A percentile compares a stretch with the other conserved stretches of the same genome.
Evolutionary conservation across 169 alveolate genomes (phyloP).

Genomic region (Cryptosporidium baileyi): DNA sequence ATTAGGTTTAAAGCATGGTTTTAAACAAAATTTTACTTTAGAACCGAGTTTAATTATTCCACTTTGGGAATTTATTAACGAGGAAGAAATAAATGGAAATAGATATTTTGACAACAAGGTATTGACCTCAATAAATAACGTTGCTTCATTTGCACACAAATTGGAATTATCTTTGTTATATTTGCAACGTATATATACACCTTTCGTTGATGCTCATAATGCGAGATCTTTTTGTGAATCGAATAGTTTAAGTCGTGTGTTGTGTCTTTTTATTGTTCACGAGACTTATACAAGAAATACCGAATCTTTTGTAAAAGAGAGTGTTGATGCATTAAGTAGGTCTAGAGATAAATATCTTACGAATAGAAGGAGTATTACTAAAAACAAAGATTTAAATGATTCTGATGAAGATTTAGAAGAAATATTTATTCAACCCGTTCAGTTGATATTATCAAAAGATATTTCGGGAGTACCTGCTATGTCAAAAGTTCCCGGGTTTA

Average conservation of each 20-base stretch:
- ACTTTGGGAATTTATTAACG: constrained; percentile 17
- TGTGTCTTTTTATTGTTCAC: constrained; percentile 22
- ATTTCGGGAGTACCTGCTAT: background rate
- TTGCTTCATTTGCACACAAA: background rate
- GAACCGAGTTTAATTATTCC: constrained; percentile 4
- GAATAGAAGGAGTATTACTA: background rate
- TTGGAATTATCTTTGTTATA: constrained; percentile 13
- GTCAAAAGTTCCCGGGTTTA: constrained; percentile 43
- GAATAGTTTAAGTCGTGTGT: constrained; percentile 15
- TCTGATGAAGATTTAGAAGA: constrained; percentile 1
- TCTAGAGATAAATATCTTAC: constrained; percentile 17
- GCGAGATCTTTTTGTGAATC: constrained; percentile 43
- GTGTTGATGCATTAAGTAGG: background rate
- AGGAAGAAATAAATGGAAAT: background rate
- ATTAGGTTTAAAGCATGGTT: constrained; percentile 1
- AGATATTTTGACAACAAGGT: background rate
- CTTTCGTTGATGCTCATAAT: constrained; percentile 37
- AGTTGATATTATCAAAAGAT: background rate
- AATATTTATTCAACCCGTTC: constrained; percentile 49
- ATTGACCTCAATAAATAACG: background rate
- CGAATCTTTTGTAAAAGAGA: background rate
- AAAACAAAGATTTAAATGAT: background rate
- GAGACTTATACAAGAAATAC: background rate
- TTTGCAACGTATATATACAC: constrained; percentile 24
- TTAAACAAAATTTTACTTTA: background rate